These are phyloP conservation scores for Talaromyces albobiverticillius DNA, from an alignment of 2,329 filamentous ascomycete species.

Conservation along the genomic window DNA sequence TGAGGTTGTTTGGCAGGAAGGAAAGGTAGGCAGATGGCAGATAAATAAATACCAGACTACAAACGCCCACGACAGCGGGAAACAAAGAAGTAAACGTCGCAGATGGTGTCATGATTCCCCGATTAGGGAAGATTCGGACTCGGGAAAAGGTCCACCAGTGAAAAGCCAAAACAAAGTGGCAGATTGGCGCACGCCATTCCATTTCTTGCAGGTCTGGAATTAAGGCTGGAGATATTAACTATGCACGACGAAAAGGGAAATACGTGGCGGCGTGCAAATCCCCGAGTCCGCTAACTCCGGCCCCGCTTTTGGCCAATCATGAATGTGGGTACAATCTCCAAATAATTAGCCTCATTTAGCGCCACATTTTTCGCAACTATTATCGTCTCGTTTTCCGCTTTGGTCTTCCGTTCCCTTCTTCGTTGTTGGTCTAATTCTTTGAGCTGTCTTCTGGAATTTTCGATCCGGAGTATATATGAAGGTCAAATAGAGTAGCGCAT, in stretches of 20 bases:
- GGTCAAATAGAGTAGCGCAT: too few species aligned
- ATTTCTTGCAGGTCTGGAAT: too few species aligned
- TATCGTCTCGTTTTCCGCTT: too few species aligned
- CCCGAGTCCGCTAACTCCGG: constrained; percentile 7
- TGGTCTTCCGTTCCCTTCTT: too few species aligned
- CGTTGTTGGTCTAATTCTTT: too few species aligned
- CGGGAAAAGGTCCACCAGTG: neutral
- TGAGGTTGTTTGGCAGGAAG: neutral
- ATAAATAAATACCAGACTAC: neutral
- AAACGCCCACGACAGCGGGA: neutral
- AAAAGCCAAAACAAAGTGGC: neutral
- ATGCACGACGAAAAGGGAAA: neutral
- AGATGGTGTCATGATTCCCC: constrained; percentile 1
- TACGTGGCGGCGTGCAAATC: neutral
- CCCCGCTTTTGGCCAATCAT: neutral
- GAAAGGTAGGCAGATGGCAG: neutral
- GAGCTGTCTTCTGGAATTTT: too few species aligned
- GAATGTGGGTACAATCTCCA: neutral
- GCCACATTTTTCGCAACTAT: too few species aligned
- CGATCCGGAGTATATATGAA: too few species aligned
- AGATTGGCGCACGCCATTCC: neutral
- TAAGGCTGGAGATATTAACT: too few species aligned
- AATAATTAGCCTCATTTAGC: too few species aligned
- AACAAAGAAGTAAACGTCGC: neutral
- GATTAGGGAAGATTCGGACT: constrained; percentile 1